Conservation (phyloP, 176 grass and related monocot species). For the Ensete glaucum region DNA sequence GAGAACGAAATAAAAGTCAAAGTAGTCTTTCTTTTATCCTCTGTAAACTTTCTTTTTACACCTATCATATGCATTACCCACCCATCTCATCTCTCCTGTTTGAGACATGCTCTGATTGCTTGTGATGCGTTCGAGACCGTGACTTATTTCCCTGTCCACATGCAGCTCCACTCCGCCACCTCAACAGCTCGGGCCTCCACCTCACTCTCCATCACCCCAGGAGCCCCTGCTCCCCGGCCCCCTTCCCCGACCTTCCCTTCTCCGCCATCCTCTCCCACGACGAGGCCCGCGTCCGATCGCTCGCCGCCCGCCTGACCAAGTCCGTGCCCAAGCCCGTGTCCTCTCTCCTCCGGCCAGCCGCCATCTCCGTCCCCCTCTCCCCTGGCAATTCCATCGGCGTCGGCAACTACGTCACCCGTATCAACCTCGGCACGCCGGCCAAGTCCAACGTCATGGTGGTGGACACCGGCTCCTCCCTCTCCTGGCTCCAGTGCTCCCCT, state of each 20-base stretch:
- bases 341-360: slow-evolving; percentile 16
- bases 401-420: slow-evolving; percentile 9
- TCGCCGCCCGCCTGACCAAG: slow-evolving; percentile 40
- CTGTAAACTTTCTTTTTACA: too few species aligned
- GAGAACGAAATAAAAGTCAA: too few species aligned
- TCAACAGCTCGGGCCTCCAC: slow-evolving; percentile 10
- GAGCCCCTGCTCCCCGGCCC: slow-evolving; percentile 60
- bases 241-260: slow-evolving; percentile 43
- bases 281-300: slow-evolving; percentile 35
- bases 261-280: slow-evolving; percentile 57
- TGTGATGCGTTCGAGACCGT: not conserved
- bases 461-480: slow-evolving; percentile 15
- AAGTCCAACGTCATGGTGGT: not conserved
- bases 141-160: not conserved
- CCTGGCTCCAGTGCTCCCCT: slow-evolving; percentile 52
- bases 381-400: slow-evolving; percentile 2
- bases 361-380: slow-evolving; percentile 12
- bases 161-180: not conserved
- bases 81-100: too few species aligned
- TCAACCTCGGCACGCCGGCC: slow-evolving; percentile 14
- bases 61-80: too few species aligned
- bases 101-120: too few species aligned
- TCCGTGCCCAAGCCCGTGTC: slow-evolving; percentile 14
- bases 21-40: too few species aligned
- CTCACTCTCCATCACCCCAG: slow-evolving; percentile 19